phyloP scores from a whole-genome alignment of 768 basidiomycete genomes.

The Boletus bicolor region DNA sequence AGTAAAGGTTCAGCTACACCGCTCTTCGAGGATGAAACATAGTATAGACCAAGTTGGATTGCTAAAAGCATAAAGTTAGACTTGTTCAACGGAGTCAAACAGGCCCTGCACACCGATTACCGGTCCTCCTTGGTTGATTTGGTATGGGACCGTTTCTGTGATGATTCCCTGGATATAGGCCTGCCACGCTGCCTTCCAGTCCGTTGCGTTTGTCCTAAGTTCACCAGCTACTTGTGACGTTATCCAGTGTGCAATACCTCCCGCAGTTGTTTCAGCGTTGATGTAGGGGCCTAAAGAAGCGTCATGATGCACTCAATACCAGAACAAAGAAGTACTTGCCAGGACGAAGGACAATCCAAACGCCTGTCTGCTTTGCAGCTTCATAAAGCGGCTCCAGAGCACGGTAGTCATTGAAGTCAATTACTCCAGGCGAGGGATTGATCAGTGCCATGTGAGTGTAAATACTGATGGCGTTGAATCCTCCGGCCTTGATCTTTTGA shows the following conservation, averaged over 20 bases:
- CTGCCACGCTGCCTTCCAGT: slow-evolving; percentile 69
- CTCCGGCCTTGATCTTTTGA: slow-evolving; percentile 77
- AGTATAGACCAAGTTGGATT: slow-evolving; percentile 50
- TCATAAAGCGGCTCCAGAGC: slow-evolving; percentile 69
- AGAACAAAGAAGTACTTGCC: slow-evolving; percentile 39
- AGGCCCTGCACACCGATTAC: slow-evolving; percentile 53
- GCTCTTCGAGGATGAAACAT: neutral
- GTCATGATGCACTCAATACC: neutral
- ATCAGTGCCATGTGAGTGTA: slow-evolving; percentile 79
- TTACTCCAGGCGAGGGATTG: slow-evolving; percentile 68
- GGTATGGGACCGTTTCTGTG: slow-evolving; percentile 54
- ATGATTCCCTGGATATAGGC: slow-evolving; percentile 69
- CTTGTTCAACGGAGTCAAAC: neutral
- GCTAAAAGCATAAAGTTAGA: slow-evolving; percentile 33
- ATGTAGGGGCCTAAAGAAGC: slow-evolving; percentile 44
- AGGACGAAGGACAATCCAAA: slow-evolving; percentile 79
- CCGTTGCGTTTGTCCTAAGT: slow-evolving; percentile 66
- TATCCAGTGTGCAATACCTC: slow-evolving; percentile 68
- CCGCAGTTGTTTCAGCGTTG: slow-evolving; percentile 79
- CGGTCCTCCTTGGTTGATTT: slow-evolving; percentile 70
- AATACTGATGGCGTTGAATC: slow-evolving; percentile 73
- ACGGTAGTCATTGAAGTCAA: slow-evolving; percentile 72
- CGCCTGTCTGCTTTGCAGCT: slow-evolving; percentile 66
- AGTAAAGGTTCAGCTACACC: neutral
- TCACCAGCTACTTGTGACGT: slow-evolving; percentile 63